Base-by-base conservation (phyloP, 805 yeast species). In the Candida caryicola region DNA sequence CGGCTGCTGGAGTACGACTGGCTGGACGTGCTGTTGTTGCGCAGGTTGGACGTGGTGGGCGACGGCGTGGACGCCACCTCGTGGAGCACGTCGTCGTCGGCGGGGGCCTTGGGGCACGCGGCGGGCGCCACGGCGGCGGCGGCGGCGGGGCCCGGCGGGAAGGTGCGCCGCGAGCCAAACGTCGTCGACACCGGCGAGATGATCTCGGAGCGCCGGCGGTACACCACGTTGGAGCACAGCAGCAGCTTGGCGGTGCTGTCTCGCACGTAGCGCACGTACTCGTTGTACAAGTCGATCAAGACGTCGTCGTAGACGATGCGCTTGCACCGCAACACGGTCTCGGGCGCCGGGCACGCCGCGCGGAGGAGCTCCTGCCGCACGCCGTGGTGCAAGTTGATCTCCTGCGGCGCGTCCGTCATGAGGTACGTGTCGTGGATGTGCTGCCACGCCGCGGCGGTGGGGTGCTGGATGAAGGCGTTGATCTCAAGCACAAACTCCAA, bases 341-440 rank as follows among this genome's bases (percentile, higher is more conserved):
- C 36, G 12, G 14, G 10, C 8, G 25, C 34, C 4, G 67, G 69
- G 17, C 47, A 33, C 14, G 34, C 43, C n/a, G 50, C 42, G 17
- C 51, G 49, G 29, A 40, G 36, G 28, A 62, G 45, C 19, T 37
- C 46, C 23, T 41, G 44, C 35, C 52, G 57, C 29, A 58, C 37
- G 18, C 37, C 38, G 33, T 49, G 51, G 1, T 71, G 66, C 4
- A 66, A 37, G 34, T 66, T 66, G 39, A 66, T 52, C 38, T 66
- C 71, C 39, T 57, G 60, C 10, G 45, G 40, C 2, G 65, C 52
- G 26, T 62, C 58, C 4, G 51, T 50, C n/a, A 50, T 39, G 12
- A 66, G 39, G 44, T 57, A 66, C 21, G 40, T 45, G 26, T 46
- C 41, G 39, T 57, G 52, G 15, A 66, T 57, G 10, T 34, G 33